Base-by-base conservation (phyloP, 768 basidiomycete species). In the Leccinellum luteum region DNA sequence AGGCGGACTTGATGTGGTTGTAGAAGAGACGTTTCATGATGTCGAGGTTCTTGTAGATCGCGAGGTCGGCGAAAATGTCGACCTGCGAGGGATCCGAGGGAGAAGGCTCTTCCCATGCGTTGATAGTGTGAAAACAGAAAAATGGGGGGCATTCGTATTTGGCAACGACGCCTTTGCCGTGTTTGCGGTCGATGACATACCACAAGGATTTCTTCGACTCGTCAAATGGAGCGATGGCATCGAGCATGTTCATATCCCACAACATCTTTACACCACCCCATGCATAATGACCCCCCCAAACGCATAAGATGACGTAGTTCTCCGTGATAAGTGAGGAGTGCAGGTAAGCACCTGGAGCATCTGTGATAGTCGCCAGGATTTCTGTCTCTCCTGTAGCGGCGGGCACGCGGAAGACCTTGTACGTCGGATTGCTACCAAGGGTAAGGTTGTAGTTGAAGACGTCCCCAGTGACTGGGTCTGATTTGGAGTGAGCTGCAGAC, bases 101-200 rank as follows among this genome's bases (percentile, higher is more conserved):
- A 19, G 61, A 65, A 7, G 58, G 54, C 8, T 60, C 63, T 41
- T 77, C 76, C 70, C 72, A 78, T 1, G 77, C 72, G n/a, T 78
- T 78, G 57, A 77, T 15, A 27, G 65, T 59, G 54, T 78, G 76
- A 65, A 78, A 78, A 55, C 64, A 69, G 62, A 77, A 78, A 65
- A 77, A 78, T 0, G 75, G 68, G 48, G 69, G 66, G 45, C 64
- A 70, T 55, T 69, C 67, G 61, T 76, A 77, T 54, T 69, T 72
- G 45, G 75, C 70, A 5, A 77, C 64, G 32, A 78, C 64, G 0
- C 76, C 76, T 52, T 65, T 70, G 19, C 66, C 70, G 27, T 67
- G 59, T 55, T 68, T 64, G 49, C 76, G 73, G 59, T 77, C 75
- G 47, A 78, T 56, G 51, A 78, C 69, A 30, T 74, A 77, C 69